Conservation (phyloP, 352 stramenopile species). For the Pythium rhizo-oryzae region DNA sequence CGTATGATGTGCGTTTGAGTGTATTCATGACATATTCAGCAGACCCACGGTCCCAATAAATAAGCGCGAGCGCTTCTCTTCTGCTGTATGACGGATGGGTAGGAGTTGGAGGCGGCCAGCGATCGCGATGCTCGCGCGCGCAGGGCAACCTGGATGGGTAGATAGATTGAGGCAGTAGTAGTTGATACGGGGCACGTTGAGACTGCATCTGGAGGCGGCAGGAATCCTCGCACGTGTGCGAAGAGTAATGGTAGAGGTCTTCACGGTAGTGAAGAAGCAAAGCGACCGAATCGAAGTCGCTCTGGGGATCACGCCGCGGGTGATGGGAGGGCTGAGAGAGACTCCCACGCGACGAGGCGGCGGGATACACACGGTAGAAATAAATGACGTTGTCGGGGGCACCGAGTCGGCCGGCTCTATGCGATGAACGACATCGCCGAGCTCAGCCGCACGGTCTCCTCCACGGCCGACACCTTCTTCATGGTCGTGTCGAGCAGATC, state of each 20-base stretch:
- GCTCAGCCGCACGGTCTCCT: conserved; percentile 77
- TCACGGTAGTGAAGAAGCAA: conserved; percentile 10
- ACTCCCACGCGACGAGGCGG: background rate
- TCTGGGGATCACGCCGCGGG: background rate
- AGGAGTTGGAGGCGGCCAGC: background rate
- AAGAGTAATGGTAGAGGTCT: conserved; percentile 6
- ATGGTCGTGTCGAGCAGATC: conserved; percentile 75
- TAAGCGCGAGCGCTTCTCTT: conserved; percentile 15
- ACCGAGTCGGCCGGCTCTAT: conserved; percentile 18
- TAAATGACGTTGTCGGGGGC: background rate
- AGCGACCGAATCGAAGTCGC: background rate
- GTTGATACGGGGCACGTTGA: background rate
- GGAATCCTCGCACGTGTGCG: conserved; percentile 4
- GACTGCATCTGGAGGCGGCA: background rate
- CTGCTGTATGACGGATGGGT: background rate
- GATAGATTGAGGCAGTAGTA: background rate
- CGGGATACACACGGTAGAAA: background rate
- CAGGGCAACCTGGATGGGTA: background rate
- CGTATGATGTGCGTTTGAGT: background rate
- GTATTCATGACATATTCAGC: conserved; percentile 9
- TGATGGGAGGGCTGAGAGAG: background rate
- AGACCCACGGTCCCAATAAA: conserved; percentile 21
- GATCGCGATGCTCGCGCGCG: too few species aligned
- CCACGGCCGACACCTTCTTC: conserved; percentile 72
- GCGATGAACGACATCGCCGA: conserved; percentile 72